Evolutionary conservation across 2,329 filamentous ascomycete species (phyloP).

Genomic region (Colletotrichum godetiae): DNA sequence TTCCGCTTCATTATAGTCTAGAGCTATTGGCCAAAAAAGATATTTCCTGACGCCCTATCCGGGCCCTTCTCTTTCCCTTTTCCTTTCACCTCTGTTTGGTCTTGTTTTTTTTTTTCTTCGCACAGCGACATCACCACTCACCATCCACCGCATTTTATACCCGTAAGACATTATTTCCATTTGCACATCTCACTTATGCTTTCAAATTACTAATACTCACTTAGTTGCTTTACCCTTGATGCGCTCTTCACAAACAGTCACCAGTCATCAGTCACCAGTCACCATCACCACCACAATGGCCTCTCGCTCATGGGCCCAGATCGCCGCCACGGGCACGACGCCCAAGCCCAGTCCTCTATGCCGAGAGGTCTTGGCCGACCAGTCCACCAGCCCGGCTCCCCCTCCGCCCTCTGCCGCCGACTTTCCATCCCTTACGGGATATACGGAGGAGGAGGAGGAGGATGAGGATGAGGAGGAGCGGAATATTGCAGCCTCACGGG

Average conservation of each 20-base stretch:
- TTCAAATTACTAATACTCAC: neutral
- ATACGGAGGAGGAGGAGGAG: neutral
- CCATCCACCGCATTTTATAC: neutral
- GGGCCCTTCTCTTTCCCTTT: neutral
- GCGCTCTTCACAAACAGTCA: neutral
- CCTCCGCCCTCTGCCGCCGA: neutral
- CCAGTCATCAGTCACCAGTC: no score
- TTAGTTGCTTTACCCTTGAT: neutral
- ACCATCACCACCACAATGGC: neutral
- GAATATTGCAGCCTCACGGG: neutral
- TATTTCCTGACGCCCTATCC: neutral
- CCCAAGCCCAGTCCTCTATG: neutral
- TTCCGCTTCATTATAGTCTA: neutral
- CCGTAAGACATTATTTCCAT: neutral
- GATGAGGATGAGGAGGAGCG: neutral
- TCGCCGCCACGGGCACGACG: neutral
- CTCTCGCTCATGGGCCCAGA: constrained; percentile 15
- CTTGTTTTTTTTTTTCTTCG: neutral
- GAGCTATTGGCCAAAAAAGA: neutral
- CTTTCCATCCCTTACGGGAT: neutral
- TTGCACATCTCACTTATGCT: neutral
- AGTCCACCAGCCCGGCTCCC: neutral
- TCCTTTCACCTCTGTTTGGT: neutral
- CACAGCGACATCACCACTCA: neutral
- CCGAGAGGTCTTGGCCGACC: neutral